Evolutionary conservation across 495 filamentous ascomycete species (phyloP).

Genomic region (Lasiosphaeriaceae sp.): DNA sequence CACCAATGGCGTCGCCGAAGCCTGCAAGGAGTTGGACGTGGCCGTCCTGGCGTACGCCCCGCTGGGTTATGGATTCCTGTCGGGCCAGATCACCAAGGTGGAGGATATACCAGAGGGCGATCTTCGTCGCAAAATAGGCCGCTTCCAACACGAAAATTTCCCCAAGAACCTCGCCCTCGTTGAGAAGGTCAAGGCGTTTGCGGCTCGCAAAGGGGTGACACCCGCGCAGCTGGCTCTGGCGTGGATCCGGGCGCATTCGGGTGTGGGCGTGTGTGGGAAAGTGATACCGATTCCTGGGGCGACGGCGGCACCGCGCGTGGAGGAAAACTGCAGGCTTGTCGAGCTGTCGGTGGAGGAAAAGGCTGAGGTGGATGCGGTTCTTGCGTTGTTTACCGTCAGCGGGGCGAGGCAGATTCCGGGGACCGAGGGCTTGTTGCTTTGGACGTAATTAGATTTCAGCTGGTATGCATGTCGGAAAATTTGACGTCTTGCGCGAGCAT

Average conservation of each 20-base stretch:
- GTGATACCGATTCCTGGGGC: constrained; percentile 75
- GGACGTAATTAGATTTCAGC: too few species aligned
- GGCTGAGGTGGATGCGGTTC: constrained; percentile 32
- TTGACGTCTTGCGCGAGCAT: too few species aligned
- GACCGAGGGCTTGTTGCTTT: background rate
- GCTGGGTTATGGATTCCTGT: constrained; percentile 16
- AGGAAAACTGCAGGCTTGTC: constrained; percentile 38
- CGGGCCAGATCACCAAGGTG: constrained; percentile 45
- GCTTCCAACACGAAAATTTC: constrained; percentile 62
- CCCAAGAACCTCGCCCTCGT: constrained; percentile 65
- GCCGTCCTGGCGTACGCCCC: constrained; percentile 55
- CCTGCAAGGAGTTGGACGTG: constrained; percentile 65
- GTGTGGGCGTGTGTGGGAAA: constrained; percentile 37
- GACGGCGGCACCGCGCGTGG: constrained; percentile 32
- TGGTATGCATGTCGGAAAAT: too few species aligned
- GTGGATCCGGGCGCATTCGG: constrained; percentile 47
- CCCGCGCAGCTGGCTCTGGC: constrained; percentile 64
- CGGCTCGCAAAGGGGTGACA: constrained; percentile 59
- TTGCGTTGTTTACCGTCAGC: constrained; percentile 8
- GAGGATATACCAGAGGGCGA: constrained; percentile 60
- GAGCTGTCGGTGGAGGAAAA: constrained; percentile 28
- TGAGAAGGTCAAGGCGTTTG: constrained; percentile 57
- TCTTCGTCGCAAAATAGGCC: constrained; percentile 46
- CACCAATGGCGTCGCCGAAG: constrained; percentile 60
- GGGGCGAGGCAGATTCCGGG: background rate